Base-by-base conservation (phyloP, 2,329 filamentous ascomycete species). In the Calonectria pseudoreteaudii region DNA sequence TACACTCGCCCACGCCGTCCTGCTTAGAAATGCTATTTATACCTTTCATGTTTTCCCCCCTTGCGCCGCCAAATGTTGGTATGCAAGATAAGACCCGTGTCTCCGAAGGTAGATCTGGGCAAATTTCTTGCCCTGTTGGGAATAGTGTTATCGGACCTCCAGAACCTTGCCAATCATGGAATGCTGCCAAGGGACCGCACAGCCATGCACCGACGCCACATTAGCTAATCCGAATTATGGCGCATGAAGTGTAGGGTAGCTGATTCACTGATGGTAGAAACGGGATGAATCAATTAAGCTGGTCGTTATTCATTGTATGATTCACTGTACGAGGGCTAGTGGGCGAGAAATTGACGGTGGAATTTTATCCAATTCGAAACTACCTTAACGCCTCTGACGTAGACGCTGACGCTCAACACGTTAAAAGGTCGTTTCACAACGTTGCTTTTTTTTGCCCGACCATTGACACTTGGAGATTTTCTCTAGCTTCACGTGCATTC, bases 1-100 rank as follows among this genome's bases (percentile, higher is more conserved):
- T 44, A 18, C 56, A 62, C 23, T 31, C 11, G 34, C 6, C 36
- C 18, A 50, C 31, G 18, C 38, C 36, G 38, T 23, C 38, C 26
- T 38, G 20, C 49, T 44, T 47, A 38, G 34, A 60, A 60, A n/a
- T 18, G 20, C 14, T 30, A 36, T 52, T 64, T 60, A 68, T 68
- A 60, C 50, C 60, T 53, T 53, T 26, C 6, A 13, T 16, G 41
- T 44, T n/a, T n/a, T n/a, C n/a, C 44, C 34, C 65, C 31, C 47
- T 41, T 36, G 23, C 65, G 47, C 36, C 47, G 18, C 31, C 2
- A 14, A 38, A n/a, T 20, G 26, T 10, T 9, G 26, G 23, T 49
- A 44, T 36, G 28, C 56, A 9, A 72, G 70, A 72, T 72, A 72
- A 72, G 70, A 52, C 30, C 34, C 70, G 23, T 72, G 70, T 56